Conservation (phyloP, 371 early-diverging fungal genomes). For the Mortierella sp. region DNA sequence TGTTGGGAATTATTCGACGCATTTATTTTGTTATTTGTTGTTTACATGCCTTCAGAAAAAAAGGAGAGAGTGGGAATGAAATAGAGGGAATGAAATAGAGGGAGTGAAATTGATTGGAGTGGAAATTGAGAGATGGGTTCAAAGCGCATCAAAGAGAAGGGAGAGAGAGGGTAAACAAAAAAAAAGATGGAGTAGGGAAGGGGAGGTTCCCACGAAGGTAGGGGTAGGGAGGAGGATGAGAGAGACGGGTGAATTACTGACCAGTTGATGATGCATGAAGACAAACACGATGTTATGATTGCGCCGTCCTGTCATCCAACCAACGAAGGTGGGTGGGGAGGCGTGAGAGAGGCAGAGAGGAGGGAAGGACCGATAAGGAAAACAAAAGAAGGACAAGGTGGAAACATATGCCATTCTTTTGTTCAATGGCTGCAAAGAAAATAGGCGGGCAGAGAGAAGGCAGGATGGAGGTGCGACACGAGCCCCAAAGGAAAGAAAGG, state of each 20-base stretch:
- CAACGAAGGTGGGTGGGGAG: not conserved
- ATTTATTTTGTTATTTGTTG: not conserved
- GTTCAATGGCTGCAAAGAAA: not conserved
- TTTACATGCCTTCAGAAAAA: no score
- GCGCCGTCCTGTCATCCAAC: constrained; percentile 3
- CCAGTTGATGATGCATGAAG: constrained; percentile 8
- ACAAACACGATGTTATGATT: constrained; percentile 13
- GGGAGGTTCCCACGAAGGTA: not conserved
- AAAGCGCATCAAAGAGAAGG: not conserved
- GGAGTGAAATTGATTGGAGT: not conserved
- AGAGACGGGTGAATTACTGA: constrained; percentile 1
- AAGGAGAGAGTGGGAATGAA: not conserved
- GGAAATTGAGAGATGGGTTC: not conserved
- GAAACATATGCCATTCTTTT: constrained; percentile 6
- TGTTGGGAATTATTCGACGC: not conserved
- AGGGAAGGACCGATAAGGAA: not conserved
- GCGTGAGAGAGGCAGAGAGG: not conserved
- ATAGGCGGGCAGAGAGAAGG: constrained; percentile 7
- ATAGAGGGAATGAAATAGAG: not conserved
- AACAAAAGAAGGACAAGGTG: not conserved
- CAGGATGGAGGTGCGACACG: not conserved
- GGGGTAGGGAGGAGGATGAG: not conserved
- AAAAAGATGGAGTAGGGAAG: not conserved
- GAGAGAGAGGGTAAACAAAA: not conserved
- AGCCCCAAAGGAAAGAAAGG: not conserved